A percentile compares a stretch with the other conserved stretches of the same genome.
Conservation (phyloP, 1,139 yeast genomes). For the Blastobotrys indianensis region DNA sequence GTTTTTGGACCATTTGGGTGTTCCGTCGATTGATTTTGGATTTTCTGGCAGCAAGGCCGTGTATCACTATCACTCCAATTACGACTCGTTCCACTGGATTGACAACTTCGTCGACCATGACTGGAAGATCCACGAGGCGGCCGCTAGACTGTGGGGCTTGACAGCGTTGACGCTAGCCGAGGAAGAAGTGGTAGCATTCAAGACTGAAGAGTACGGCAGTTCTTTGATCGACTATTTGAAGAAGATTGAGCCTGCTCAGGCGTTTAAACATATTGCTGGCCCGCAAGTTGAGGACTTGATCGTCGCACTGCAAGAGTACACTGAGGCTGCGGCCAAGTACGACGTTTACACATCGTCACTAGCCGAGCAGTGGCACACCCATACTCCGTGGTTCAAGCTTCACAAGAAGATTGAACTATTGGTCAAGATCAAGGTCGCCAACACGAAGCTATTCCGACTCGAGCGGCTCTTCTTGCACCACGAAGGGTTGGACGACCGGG, state of each 20-base stretch:
- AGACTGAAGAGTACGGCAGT: constrained; percentile 40
- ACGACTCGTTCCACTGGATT: constrained; percentile 67
- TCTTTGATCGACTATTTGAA: constrained; percentile 34
- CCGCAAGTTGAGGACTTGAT: constrained; percentile 26
- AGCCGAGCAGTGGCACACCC: constrained; percentile 25
- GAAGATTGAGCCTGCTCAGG: constrained; percentile 17
- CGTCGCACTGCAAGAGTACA: constrained; percentile 23
- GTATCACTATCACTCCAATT: constrained; percentile 65
- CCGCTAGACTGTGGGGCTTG: constrained; percentile 48
- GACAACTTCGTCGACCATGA: constrained; percentile 52
- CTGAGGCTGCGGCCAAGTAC: constrained; percentile 21
- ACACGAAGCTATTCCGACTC: constrained; percentile 29
- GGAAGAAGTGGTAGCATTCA: constrained; percentile 40
- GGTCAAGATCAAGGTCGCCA: constrained; percentile 31
- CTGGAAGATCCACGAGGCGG: constrained; percentile 48
- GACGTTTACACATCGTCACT: constrained; percentile 30
- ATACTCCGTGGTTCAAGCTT: constrained; percentile 32
- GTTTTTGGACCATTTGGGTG: constrained; percentile 60
- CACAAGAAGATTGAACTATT: constrained; percentile 28
- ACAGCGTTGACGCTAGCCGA: constrained; percentile 45
- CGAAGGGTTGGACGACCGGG: constrained; percentile 59
- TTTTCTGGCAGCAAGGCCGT: constrained; percentile 43
- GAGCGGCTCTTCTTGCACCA: constrained; percentile 63
- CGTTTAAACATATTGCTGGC: background rate
- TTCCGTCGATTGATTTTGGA: constrained; percentile 57